Conservation (phyloP, 495 filamentous ascomycete species). For the Apodospora peruviana region DNA sequence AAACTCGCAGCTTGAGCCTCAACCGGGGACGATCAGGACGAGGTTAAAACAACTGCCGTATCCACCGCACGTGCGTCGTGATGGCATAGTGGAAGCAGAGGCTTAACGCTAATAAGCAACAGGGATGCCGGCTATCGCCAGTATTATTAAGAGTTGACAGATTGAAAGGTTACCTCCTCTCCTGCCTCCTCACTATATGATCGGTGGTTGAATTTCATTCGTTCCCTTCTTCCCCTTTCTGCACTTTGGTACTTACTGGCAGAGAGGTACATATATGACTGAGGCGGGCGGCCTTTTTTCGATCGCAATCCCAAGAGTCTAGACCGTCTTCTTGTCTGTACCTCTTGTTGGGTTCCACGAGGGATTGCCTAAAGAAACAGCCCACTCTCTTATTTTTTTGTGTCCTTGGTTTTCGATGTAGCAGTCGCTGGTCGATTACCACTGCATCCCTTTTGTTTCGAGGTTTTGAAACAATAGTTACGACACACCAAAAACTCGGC, state of each 20-base stretch:
- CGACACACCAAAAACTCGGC: not conserved
- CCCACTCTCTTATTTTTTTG: too few relatives aligned
- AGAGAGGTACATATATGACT: too few relatives aligned
- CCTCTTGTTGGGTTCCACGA: too few relatives aligned
- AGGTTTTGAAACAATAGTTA: not conserved
- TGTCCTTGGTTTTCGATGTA: not conserved
- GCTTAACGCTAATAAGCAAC: slow-evolving; percentile 11
- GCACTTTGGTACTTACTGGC: too few relatives aligned
- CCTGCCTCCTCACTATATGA: not conserved
- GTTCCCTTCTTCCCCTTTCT: too few relatives aligned
- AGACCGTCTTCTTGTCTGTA: too few relatives aligned
- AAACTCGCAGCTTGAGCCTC: not conserved
- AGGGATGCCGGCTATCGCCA: slow-evolving; percentile 11
- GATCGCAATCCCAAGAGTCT: too few relatives aligned
- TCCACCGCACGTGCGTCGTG: not conserved
- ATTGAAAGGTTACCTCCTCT: not conserved
- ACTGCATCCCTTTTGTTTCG: not conserved
- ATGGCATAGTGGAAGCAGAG: not conserved
- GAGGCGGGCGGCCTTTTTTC: too few relatives aligned
- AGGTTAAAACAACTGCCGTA: not conserved
- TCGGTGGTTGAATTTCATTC: too few relatives aligned
- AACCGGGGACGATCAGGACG: not conserved
- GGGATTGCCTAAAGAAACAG: too few relatives aligned
- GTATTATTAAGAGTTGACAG: slow-evolving; percentile 12
- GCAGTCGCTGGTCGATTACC: not conserved